phyloP scores from a whole-genome alignment of 805 yeast species.

The Ogataea siamensis region DNA sequence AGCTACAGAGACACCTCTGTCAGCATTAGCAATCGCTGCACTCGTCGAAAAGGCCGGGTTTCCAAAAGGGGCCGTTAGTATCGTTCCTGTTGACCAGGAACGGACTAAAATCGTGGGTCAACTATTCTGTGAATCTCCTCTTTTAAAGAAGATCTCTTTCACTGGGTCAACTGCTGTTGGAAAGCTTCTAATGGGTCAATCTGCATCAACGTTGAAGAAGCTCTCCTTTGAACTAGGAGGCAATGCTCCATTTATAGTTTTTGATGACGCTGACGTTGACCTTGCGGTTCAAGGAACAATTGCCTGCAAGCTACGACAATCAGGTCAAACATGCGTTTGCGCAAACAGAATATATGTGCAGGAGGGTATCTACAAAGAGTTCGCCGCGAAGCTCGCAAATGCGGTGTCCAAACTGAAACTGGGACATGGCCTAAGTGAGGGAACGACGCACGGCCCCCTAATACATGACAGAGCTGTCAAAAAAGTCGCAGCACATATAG shows the following conservation, averaged over 20 bases:
- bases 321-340: constrained; percentile 82
- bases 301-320: constrained; percentile 67
- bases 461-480: constrained; percentile 60
- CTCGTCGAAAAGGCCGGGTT: constrained; percentile 66
- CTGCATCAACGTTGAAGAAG: constrained; percentile 63
- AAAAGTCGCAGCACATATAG: constrained; percentile 60
- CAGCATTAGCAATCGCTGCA: constrained; percentile 65
- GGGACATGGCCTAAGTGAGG: constrained; percentile 61
- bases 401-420: constrained; percentile 45
- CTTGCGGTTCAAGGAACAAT: constrained; percentile 65
- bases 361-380: constrained; percentile 59
- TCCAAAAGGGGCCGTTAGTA: constrained; percentile 67
- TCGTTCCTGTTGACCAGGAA: constrained; percentile 48
- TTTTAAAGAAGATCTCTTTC: constrained; percentile 66
- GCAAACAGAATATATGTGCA: constrained; percentile 74
- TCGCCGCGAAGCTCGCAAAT: constrained; percentile 47
- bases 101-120: constrained; percentile 50
- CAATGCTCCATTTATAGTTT: constrained; percentile 75
- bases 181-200: constrained; percentile 59
- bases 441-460: constrained; percentile 74
- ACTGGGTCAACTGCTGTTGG: constrained; percentile 81
- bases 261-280: constrained; percentile 69
- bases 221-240: constrained; percentile 77
- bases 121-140: constrained; percentile 52
- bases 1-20: constrained; percentile 70